Conservation (phyloP, 306 rosid genomes). For the Adenanthera pavonina region DNA sequence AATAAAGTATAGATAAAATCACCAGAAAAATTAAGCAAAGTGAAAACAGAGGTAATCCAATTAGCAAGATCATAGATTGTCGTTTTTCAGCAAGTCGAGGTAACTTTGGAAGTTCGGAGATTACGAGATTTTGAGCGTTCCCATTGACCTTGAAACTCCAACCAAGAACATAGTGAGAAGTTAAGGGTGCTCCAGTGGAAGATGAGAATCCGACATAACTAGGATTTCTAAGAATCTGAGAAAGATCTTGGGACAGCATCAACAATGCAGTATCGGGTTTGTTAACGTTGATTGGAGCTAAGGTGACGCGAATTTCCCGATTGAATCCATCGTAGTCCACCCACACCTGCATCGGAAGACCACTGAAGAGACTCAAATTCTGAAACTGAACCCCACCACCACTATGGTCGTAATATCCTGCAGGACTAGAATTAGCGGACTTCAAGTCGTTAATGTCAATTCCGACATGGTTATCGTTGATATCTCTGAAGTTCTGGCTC, state of each 20-base stretch:
- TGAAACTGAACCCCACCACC: too few species aligned
- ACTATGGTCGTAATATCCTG: not conserved
- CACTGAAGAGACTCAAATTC: too few species aligned
- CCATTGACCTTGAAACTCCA: conserved; percentile 71
- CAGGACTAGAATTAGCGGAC: too few species aligned
- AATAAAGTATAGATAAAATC: too few species aligned
- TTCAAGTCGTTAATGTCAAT: too few species aligned
- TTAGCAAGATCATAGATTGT: conserved; percentile 3
- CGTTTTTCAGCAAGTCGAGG: conserved; percentile 33
- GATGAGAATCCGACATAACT: conserved; percentile 77
- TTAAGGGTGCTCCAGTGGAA: conserved; percentile 51
- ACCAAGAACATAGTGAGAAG: conserved; percentile 60
- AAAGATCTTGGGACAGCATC: conserved; percentile 53
- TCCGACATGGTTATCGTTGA: too few species aligned
- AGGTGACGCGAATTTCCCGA: not conserved
- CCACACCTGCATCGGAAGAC: too few species aligned
- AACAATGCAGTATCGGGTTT: conserved; percentile 61
- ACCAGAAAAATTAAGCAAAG: too few species aligned
- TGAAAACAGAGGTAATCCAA: too few species aligned
- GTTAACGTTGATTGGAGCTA: conserved; percentile 43
- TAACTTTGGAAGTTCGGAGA: conserved; percentile 53
- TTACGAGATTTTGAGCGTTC: conserved; percentile 44
- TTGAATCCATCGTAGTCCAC: too few species aligned
- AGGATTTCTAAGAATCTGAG: conserved; percentile 39
- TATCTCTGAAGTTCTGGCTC: not conserved